Base-by-base conservation (phyloP, 805 yeast genomes). In the Nakazawaea ishiwadae region DNA sequence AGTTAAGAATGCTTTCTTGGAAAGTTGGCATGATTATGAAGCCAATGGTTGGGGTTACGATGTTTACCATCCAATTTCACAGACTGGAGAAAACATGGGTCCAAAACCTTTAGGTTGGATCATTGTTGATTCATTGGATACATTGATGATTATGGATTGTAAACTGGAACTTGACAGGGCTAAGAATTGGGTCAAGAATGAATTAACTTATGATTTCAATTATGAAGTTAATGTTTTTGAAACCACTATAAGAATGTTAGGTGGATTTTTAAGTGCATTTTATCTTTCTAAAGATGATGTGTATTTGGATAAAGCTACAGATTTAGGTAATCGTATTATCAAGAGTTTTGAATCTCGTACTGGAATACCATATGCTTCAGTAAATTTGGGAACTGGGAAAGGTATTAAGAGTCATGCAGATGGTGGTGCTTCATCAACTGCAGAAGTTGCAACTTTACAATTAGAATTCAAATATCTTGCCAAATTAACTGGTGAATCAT, bases 211-310 rank as follows among this genome's bases (percentile, higher is more conserved):
- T 56, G 77, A 79, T 51, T 76, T 85, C 50, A 84, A 87, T 56
- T 76, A 80, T 46, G 74, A 74, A 27, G 93, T 87, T 31, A 88
- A 83, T 55, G 81, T 88, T 5, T 90, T 90, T 61, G 97, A 89
- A 58, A 88, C 96, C n/a, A 87, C 97, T 5, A 89, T 87, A 48
- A 72, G 96, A 56, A 87, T 90, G 95, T 65, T 90, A 19, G 97
- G 97, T 33, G 97, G 97, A 0, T 67, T 90, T n/a, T 63, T 90
- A 37, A 82, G 96, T 3, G 95, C 96, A 0, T 77, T 76, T 54
- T 81, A 85, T 49, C 62, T 87, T 21, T 73, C 90, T 2, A 64
- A 71, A 11, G 90, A 84, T 51, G 84, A 79, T 35, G 44, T 84
- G 41, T 87, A 79, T 53, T 66, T 88, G 40, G 86, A 85, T 47